phyloP scores from a whole-genome alignment of 75 land plant species.

The Cunninghamia lanceolata region DNA sequence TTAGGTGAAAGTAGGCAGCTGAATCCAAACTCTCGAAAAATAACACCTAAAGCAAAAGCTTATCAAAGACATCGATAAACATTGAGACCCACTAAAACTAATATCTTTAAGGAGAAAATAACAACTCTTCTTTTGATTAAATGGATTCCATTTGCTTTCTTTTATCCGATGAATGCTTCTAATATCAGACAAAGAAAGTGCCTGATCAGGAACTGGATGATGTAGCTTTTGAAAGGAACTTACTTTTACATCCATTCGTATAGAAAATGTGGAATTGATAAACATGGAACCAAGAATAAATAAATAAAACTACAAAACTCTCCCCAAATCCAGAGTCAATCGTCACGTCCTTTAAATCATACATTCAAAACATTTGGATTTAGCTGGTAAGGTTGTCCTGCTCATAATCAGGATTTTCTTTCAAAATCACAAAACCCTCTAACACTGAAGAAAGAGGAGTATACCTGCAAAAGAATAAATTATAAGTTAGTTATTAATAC shows the following conservation, averaged over 20 bases:
- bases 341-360: not conserved
- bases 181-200: not conserved
- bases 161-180: not conserved
- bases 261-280: not conserved
- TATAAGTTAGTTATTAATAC: not conserved
- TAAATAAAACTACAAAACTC: not conserved
- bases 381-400: conserved; percentile 45
- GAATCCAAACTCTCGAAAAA: not conserved
- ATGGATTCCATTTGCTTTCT: not conserved
- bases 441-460: conserved; percentile 81
- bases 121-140: not conserved
- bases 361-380: not conserved
- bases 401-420: conserved; percentile 84
- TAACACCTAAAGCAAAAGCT: not conserved
- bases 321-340: not conserved
- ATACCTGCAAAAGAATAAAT: conserved; percentile 51
- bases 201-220: not conserved
- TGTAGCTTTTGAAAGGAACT: not conserved
- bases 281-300: not conserved
- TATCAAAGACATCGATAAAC: not conserved
- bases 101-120: not conserved
- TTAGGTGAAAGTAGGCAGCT: not conserved
- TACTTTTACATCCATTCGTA: not conserved
- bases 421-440: conserved; percentile 91
- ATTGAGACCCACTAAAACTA: not conserved